Percentiles rank a stretch among this genome's conserved stretches.
Conservation (phyloP, 2,329 filamentous ascomycete species). For the Lachnellula suecica region DNA sequence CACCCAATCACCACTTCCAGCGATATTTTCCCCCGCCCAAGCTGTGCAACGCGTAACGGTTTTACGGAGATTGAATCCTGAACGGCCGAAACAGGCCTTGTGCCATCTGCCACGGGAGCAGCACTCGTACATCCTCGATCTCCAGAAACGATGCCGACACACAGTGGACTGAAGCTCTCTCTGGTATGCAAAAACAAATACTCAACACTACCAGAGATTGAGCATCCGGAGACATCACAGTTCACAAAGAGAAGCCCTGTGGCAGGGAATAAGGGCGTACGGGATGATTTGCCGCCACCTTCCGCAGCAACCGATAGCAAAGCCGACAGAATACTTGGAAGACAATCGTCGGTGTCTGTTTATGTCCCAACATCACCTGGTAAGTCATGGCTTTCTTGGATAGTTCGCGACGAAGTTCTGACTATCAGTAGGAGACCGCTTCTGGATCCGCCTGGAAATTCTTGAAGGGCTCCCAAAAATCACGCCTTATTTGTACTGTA, state of each 20-base stretch:
- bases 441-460: constrained; percentile 51
- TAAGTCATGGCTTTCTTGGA: constrained; percentile 26
- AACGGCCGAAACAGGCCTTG: too few species aligned
- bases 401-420: neutral
- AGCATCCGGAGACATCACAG: constrained; percentile 51
- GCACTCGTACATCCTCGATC: too few species aligned
- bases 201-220: constrained; percentile 49
- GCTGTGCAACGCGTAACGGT: too few species aligned
- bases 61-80: too few species aligned
- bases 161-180: constrained; percentile 27
- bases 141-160: constrained; percentile 26
- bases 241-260: constrained; percentile 26
- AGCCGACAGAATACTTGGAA: constrained; percentile 32
- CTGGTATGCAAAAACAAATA: constrained; percentile 28
- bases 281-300: constrained; percentile 8
- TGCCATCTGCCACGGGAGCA: too few species aligned
- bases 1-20: neutral
- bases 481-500: constrained; percentile 50
- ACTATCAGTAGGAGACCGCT: constrained; percentile 44
- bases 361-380: constrained; percentile 57
- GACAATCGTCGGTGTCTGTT: constrained; percentile 46
- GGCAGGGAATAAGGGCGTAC: neutral
- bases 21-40: neutral
- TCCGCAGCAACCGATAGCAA: constrained; percentile 22
- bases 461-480: constrained; percentile 27